Evolutionary conservation across 108 stramenopile genomes (phyloP).

Genomic region (Conticribra guillardii): DNA sequence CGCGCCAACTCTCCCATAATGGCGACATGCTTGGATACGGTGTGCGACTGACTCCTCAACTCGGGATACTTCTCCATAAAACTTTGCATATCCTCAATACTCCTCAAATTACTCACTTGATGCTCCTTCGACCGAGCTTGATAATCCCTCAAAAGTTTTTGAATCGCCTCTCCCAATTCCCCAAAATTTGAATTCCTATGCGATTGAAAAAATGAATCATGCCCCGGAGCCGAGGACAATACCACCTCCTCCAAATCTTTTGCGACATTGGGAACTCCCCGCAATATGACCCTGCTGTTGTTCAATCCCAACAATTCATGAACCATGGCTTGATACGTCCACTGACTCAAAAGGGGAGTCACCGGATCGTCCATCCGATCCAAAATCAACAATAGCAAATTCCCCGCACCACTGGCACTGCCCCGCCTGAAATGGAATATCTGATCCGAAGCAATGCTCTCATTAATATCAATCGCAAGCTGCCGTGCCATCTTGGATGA

Average conservation of each 20-base stretch:
- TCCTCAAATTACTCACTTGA: conserved; percentile 70
- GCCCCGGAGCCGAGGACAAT: conserved; percentile 73
- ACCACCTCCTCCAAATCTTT: conserved; percentile 98
- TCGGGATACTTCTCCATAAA: conserved; percentile 99
- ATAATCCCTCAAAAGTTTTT: conserved; percentile 93
- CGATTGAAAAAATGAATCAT: conserved; percentile 91
- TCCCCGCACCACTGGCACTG: conserved; percentile 31
- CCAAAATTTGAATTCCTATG: conserved; percentile 98
- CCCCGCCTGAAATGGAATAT: conserved; percentile 92
- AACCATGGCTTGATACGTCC: conserved; percentile 99
- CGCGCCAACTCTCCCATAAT: conserved; percentile 96
- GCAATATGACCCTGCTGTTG: conserved; percentile 94
- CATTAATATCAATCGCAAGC: conserved; percentile 82
- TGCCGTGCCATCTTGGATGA: conserved; percentile 79
- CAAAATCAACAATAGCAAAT: conserved; percentile 84
- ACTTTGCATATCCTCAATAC: conserved; percentile 98
- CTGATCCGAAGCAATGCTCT: conserved; percentile 83
- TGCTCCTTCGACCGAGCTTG: conserved; percentile 87
- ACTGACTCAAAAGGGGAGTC: conserved; percentile 97
- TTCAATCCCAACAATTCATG: conserved; percentile 98
- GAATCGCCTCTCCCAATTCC: conserved; percentile 95
- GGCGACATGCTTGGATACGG: conserved; percentile 96
- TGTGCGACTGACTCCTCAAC: conserved; percentile 84
- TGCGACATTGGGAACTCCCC: conserved; percentile 91
- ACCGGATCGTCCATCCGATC: conserved; percentile 99